These are phyloP conservation scores for Monotropa hypopitys DNA, from an alignment of 179 eudicot genomes.

Conservation along the genomic window DNA sequence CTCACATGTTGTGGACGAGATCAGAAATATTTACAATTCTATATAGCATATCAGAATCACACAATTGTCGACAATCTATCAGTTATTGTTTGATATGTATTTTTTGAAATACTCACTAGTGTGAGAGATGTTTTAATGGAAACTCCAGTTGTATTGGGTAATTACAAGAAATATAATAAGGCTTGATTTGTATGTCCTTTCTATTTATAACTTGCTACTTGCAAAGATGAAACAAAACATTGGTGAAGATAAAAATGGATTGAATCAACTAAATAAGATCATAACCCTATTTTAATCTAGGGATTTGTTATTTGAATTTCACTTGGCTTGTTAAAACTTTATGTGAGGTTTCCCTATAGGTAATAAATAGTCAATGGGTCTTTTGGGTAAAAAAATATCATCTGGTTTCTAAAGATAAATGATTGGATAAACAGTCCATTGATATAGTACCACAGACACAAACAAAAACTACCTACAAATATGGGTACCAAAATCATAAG, in stretches of 20 bases:
- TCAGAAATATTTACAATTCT: not conserved
- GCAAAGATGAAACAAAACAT: not conserved
- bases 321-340: not conserved
- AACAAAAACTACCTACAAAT: too few species aligned
- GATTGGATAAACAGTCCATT: too few species aligned
- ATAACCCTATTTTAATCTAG: too few species aligned
- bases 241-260: not conserved
- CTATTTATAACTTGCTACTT: not conserved
- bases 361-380: too few species aligned
- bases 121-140: not conserved
- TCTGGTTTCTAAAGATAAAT: too few species aligned
- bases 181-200: not conserved
- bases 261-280: not conserved
- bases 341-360: too few species aligned
- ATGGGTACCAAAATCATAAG: too few species aligned
- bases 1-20: not conserved
- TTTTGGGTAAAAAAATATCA: too few species aligned
- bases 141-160: not conserved
- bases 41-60: not conserved
- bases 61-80: not conserved
- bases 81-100: not conserved
- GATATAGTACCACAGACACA: too few species aligned
- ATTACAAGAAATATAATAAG: not conserved
- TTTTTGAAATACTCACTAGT: not conserved
- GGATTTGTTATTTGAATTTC: not conserved